phyloP scores from a whole-genome alignment of 1,139 yeast genomes.

The Suhomyces bolitotheri region DNA sequence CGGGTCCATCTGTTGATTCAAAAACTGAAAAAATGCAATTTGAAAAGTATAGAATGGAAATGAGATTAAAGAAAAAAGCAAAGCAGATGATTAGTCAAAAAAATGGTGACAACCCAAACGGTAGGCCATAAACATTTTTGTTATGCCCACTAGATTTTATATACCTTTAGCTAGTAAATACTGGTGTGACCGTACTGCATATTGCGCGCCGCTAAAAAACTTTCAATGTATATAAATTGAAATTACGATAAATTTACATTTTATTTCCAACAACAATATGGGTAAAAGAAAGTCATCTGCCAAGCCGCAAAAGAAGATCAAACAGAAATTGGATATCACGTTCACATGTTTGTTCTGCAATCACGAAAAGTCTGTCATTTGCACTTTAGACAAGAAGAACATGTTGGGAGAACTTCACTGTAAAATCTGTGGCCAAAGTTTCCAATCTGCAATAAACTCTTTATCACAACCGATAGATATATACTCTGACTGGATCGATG shows the following conservation, averaged over 20 bases:
- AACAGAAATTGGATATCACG: constrained; percentile 78
- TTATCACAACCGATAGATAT: constrained; percentile 89
- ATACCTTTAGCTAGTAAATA: no score
- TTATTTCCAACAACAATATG: constrained; percentile 38
- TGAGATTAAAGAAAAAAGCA: constrained; percentile 47
- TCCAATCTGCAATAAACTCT: constrained; percentile 85
- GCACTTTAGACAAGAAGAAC: constrained; percentile 83
- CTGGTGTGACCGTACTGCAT: background rate
- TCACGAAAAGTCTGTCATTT: constrained; percentile 89
- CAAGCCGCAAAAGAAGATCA: constrained; percentile 76
- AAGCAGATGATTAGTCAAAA: constrained; percentile 33
- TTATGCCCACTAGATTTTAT: no score
- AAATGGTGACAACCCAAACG: no score
- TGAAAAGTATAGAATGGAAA: constrained; percentile 44
- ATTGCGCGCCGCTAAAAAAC: constrained; percentile 1
- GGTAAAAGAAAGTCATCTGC: constrained; percentile 93
- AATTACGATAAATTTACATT: no score
- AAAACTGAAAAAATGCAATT: constrained; percentile 41
- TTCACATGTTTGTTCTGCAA: constrained; percentile 94
- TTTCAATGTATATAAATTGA: no score
- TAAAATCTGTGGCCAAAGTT: constrained; percentile 92
- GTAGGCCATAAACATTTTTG: no score
- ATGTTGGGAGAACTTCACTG: constrained; percentile 85
- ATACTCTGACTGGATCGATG: constrained; percentile 98
- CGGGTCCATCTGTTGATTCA: constrained; percentile 17